A percentile compares a stretch with the other conserved stretches of the same genome.
Evolutionary conservation across 2,329 filamentous ascomycete species (phyloP).

Genomic region (Emmonsiellopsis sp.): DNA sequence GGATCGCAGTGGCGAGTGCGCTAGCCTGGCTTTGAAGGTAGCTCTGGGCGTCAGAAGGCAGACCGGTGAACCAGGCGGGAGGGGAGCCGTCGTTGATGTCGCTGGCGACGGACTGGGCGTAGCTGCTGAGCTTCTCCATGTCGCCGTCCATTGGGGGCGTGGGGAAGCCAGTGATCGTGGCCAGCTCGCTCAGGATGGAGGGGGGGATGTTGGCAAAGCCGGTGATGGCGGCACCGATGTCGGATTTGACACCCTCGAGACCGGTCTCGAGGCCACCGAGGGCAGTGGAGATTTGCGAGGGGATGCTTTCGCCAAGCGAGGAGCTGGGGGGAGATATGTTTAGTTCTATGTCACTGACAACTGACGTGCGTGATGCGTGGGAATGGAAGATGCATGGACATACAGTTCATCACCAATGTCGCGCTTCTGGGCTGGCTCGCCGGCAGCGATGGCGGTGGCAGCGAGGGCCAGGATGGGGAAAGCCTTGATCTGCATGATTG

Average conservation of each 20-base stretch:
- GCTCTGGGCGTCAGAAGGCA: constrained; percentile 9
- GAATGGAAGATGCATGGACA: background rate
- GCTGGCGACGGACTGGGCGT: constrained; percentile 1
- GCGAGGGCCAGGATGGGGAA: constrained; percentile 14
- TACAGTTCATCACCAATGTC: background rate
- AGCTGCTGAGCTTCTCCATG: background rate
- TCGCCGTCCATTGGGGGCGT: background rate
- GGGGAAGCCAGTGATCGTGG: background rate
- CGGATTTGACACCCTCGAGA: background rate
- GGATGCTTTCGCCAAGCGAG: background rate
- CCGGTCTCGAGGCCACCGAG: background rate
- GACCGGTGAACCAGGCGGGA: constrained; percentile 10
- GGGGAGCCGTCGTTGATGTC: constrained; percentile 9
- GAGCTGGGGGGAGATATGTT: background rate
- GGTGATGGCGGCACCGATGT: background rate
- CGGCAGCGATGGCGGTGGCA: constrained; percentile 11
- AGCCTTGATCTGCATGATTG: constrained; percentile 18
- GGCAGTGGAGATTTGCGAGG: background rate
- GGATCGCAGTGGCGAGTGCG: background rate
- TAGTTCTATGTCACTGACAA: background rate
- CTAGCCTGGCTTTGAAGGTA: constrained; percentile 5
- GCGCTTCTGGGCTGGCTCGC: background rate
- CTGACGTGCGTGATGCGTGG: background rate
- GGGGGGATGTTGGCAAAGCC: background rate
- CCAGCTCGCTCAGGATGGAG: background rate